These are phyloP conservation scores for Podaxis carcinomalis DNA, from an alignment of 768 basidiomycete species.

Conservation along the genomic window DNA sequence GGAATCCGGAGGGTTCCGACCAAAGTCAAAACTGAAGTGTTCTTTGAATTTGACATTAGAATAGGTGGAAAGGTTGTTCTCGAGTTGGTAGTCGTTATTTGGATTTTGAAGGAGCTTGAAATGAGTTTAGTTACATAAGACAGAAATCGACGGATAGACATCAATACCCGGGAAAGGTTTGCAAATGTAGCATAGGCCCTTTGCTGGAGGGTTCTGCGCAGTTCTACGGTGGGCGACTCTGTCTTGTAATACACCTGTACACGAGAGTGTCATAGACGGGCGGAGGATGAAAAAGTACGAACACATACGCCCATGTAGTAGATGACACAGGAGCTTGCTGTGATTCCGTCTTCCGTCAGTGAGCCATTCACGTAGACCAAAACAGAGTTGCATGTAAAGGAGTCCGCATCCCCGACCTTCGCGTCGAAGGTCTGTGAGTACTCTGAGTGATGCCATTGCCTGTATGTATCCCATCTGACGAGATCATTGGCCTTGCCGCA, in stretches of 20 bases:
- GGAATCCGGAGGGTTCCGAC: not conserved
- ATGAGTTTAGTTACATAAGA: not conserved
- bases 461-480: not conserved
- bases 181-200: not conserved
- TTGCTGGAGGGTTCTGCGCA: not conserved
- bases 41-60: not conserved
- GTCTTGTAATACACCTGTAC: not conserved
- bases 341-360: not conserved
- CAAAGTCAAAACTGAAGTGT: not conserved
- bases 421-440: not conserved
- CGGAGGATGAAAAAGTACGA: not conserved
- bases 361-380: not conserved
- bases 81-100: not conserved
- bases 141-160: not conserved
- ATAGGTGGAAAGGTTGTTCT: not conserved
- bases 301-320: not conserved
- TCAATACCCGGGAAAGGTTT: not conserved
- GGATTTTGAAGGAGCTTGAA: not conserved
- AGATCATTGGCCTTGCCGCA: not conserved
- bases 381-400: not conserved
- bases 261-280: not conserved
- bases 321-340: not conserved
- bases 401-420: not conserved
- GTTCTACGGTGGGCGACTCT: not conserved
- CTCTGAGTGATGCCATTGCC: not conserved